Evolutionary conservation across 306 rosid genomes (phyloP).

Genomic region (Senna tora): DNA sequence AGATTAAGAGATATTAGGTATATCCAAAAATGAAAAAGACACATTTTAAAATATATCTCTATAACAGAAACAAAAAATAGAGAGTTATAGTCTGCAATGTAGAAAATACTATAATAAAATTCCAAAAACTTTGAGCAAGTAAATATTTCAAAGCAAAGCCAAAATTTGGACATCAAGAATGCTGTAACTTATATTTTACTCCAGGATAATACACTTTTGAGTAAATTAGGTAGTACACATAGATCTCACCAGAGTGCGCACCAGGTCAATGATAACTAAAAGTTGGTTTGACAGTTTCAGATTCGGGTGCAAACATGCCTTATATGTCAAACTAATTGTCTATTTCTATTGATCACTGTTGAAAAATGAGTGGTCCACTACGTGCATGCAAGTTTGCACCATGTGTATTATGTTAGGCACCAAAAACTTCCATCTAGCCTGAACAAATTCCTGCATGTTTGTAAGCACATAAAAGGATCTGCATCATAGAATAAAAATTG

Average conservation of each 20-base stretch:
- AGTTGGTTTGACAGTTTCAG: neutral
- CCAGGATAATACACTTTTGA: neutral
- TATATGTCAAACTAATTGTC: neutral
- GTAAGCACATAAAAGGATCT: no score
- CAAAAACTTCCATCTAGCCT: no score
- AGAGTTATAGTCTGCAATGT: neutral
- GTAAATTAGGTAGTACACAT: neutral
- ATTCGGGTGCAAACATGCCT: constrained; percentile 14
- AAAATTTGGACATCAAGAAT: neutral
- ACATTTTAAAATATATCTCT: neutral
- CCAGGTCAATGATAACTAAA: constrained; percentile 13
- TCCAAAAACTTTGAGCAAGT: neutral
- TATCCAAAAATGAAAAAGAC: constrained; percentile 14
- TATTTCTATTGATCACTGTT: neutral
- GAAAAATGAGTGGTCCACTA: constrained; percentile 10
- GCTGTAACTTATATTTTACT: neutral
- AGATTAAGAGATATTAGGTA: constrained; percentile 17
- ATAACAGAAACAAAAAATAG: neutral
- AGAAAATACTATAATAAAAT: neutral
- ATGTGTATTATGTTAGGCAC: no score
- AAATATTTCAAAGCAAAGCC: neutral
- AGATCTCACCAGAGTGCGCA: neutral
- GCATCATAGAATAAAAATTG: no score
- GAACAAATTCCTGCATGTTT: no score
- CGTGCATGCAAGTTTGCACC: neutral